Conservation (phyloP, 805 yeast species). For the Dipodascopsis tothii region DNA sequence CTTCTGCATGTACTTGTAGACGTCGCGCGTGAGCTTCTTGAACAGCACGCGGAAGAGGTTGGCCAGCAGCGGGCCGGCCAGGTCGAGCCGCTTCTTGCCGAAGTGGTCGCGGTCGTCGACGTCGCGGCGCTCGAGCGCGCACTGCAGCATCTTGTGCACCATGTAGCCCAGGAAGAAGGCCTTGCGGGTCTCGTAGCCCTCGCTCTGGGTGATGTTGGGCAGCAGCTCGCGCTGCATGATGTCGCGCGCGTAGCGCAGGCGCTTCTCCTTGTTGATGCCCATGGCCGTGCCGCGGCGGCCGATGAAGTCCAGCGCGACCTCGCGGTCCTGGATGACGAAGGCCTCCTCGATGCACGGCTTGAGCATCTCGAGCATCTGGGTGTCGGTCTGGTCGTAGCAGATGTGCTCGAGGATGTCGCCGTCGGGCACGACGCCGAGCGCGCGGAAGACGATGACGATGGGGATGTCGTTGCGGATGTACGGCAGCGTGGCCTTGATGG, state of each 20-base stretch:
- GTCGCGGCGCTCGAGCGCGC: constrained; percentile 95
- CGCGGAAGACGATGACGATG: constrained; percentile 92
- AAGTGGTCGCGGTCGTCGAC: constrained; percentile 99
- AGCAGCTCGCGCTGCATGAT: constrained; percentile 90
- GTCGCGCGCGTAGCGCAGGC: constrained; percentile 96
- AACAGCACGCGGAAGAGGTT: constrained; percentile 89
- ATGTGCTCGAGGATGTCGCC: constrained; percentile 98
- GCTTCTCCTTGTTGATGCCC: constrained; percentile 94
- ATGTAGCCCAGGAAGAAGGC: constrained; percentile 96
- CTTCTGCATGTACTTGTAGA: constrained; percentile 96
- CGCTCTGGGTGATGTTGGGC: constrained; percentile 95
- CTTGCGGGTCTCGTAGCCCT: constrained; percentile 93
- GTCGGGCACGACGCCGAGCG: constrained; percentile 96
- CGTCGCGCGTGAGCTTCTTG: constrained; percentile 91
- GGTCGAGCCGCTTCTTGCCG: constrained; percentile 95
- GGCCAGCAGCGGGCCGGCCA: constrained; percentile 96
- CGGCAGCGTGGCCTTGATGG: constrained; percentile 92
- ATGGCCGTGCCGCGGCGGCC: constrained; percentile 97
- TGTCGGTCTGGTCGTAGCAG: constrained; percentile 93
- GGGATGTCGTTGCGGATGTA: constrained; percentile 96
- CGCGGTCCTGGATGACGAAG: constrained; percentile 94
- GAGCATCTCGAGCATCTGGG: constrained; percentile 99
- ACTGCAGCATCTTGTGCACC: constrained; percentile 87
- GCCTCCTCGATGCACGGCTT: constrained; percentile 99
- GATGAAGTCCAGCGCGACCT: constrained; percentile 93